Conservation (phyloP, 768 basidiomycete genomes). For the Collybia nuda region DNA sequence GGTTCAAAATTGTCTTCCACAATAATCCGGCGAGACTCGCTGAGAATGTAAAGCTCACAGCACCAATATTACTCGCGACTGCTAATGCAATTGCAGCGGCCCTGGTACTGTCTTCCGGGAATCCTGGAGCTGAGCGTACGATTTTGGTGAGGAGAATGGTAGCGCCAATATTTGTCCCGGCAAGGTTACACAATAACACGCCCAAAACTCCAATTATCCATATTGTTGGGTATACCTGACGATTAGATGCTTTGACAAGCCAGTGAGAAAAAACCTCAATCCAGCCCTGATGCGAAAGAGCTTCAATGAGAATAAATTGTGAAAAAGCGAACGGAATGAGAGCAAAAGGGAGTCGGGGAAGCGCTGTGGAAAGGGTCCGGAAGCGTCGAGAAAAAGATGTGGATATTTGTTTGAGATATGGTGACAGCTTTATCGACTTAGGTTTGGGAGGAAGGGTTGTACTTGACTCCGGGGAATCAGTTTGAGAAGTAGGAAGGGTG, state of each 20-base stretch:
- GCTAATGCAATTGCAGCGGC: constrained; percentile 77
- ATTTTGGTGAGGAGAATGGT: constrained; percentile 82
- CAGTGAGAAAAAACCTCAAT: constrained; percentile 73
- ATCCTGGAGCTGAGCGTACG: constrained; percentile 49
- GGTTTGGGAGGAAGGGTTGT: constrained; percentile 1
- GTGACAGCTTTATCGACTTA: background rate
- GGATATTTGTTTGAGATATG: constrained; percentile 13
- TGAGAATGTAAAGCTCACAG: constrained; percentile 87
- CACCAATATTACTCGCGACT: constrained; percentile 90
- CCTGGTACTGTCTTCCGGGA: constrained; percentile 35
- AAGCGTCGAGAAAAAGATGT: constrained; percentile 39
- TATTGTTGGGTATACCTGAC: constrained; percentile 18
- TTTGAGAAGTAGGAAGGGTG: constrained; percentile 2
- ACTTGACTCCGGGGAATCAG: constrained; percentile 2
- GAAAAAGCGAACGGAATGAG: constrained; percentile 92
- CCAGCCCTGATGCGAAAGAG: constrained; percentile 85
- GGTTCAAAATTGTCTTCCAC: constrained; percentile 73
- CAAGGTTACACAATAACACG: constrained; percentile 21
- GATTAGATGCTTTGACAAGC: constrained; percentile 18
- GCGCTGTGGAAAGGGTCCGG: constrained; percentile 69
- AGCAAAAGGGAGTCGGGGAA: constrained; percentile 73
- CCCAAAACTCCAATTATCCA: constrained; percentile 22
- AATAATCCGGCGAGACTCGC: constrained; percentile 90
- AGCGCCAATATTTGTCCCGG: constrained; percentile 24
- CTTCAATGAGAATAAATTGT: constrained; percentile 93